A percentile compares a stretch with the other conserved stretches of the same genome.
Evolutionary conservation across 208 protist species (phyloP).

Genomic region (Acanthamoeba sp.): DNA sequence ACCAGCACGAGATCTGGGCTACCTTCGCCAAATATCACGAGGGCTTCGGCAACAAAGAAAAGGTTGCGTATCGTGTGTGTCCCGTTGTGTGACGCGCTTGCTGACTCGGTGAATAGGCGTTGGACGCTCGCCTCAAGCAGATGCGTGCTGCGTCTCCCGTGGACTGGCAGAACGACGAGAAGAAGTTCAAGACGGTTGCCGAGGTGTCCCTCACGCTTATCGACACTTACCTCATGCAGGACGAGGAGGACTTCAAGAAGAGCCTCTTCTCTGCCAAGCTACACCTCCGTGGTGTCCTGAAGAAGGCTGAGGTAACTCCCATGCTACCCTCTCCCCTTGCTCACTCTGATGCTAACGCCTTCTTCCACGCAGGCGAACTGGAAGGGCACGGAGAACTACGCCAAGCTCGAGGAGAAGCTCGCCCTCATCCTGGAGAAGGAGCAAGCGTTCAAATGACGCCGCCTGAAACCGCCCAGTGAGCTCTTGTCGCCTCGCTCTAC

Average conservation of each 20-base stretch:
- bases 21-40: slow-evolving; percentile 45
- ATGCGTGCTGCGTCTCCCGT: neutral
- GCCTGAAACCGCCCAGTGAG: too few species aligned
- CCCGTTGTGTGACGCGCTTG: neutral
- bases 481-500: too few species aligned
- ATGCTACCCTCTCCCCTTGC: neutral
- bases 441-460: neutral
- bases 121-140: slow-evolving; percentile 60
- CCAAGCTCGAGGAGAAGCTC: slow-evolving; percentile 48
- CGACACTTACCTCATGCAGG: neutral
- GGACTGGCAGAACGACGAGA: slow-evolving; percentile 32
- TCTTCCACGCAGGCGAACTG: neutral
- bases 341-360: neutral
- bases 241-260: slow-evolving; percentile 40
- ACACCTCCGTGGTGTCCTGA: slow-evolving; percentile 2
- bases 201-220: neutral
- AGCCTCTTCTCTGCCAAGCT: slow-evolving; percentile 50
- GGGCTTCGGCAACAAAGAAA: slow-evolving; percentile 60
- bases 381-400: slow-evolving; percentile 18
- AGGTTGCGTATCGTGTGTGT: neutral
- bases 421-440: slow-evolving; percentile 1
- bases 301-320: slow-evolving; percentile 31
- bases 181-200: slow-evolving; percentile 53
- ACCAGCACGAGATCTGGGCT: slow-evolving; percentile 67
- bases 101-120: neutral